Evolutionary conservation across 306 rosid genomes (phyloP), one percentile per base, ranked within the genome.

Genomic region (Cyclanthera cordifolia): DNA sequence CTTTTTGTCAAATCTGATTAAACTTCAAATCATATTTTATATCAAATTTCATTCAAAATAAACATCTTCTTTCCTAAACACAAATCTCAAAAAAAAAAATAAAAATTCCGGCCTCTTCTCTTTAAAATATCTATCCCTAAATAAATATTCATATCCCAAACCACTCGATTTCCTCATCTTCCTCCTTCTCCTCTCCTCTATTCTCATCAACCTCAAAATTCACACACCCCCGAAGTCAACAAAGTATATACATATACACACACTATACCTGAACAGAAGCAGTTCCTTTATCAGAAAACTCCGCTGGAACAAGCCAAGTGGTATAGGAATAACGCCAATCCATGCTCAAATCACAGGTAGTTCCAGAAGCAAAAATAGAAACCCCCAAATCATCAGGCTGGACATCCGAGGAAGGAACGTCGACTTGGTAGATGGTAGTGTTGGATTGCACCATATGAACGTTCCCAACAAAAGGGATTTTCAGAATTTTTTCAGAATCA

Each of bases 181-280:
- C n/a, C n/a, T n/a, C n/a, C n/a, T n/a, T n/a, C n/a, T n/a, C n/a
- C n/a, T n/a, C n/a, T n/a, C n/a, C n/a, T n/a, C n/a, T n/a, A n/a
- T n/a, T n/a, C n/a, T n/a, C n/a, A n/a, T n/a, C n/a, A n/a, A n/a
- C n/a, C n/a, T n/a, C n/a, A n/a, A n/a, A 49, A n/a, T n/a, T n/a
- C n/a, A n/a, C n/a, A n/a, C n/a, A n/a, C n/a, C n/a, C n/a, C n/a
- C n/a, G n/a, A n/a, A n/a, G n/a, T n/a, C n/a, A n/a, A n/a, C n/a
- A n/a, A n/a, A n/a, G n/a, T n/a, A n/a, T n/a, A n/a, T n/a, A n/a
- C n/a, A n/a, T n/a, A n/a, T n/a, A n/a, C n/a, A n/a, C n/a, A n/a
- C n/a, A n/a, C n/a, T 43, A 45, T 81, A 93, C 99, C 91, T 78
- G 84, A 78, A 93, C 82, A 73, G 94, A 65, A 64, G 94, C 96